Base-by-base conservation (phyloP, 371 early-diverging fungal genomes). In the Mortierella sp. region DNA sequence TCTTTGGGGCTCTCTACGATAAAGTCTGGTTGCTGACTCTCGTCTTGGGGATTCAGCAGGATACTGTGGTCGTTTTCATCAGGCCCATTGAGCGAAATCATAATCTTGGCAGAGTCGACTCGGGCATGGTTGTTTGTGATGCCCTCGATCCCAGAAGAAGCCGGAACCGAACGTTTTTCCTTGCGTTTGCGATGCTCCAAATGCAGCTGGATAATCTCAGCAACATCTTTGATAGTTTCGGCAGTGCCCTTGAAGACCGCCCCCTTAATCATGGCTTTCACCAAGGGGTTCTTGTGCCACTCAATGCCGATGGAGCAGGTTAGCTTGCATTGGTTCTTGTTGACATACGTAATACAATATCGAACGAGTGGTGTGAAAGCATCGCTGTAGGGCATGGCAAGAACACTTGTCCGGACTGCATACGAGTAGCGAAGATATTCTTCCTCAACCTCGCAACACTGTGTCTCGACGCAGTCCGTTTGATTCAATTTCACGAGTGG, bases 321-420 rank as follows among this genome's bases (percentile, higher is more conserved):
- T 16, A 88, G 66, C 48, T 82, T 86, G 62, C 84, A 82, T 10
- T 65, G 72, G 21, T 79, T 72, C 31, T 79, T 73, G 54, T 54
- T 65, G 13, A 85, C 76, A 74, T 76, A 86, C 0, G 85, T 83
- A 41, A 88, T 86, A 45, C 88, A 88, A 56, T 87, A 88, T 38
- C 82, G 80, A 8, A 85, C 61, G 24, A 82, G 80, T 19, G 88
- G 88, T 8, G 86, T 73, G 63, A 88, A 88, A 3, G 87, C 85
- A 61, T 88, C 88, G 19, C 85, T 85, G 71, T 86, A 88, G 12
- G 88, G 88, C 56, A 88, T 86, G 68, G 68, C 87, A 80, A 24
- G 79, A 66, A 57, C 82, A 74, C 62, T 83, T 58, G 45, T 84
- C 78, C 84, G 67, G 19, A 66, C 43, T 3, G 63, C 67, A 39